Evolutionary conservation across 1,284 basidiomycete species (phyloP).

Genomic region (Agroathelia rolfsii): DNA sequence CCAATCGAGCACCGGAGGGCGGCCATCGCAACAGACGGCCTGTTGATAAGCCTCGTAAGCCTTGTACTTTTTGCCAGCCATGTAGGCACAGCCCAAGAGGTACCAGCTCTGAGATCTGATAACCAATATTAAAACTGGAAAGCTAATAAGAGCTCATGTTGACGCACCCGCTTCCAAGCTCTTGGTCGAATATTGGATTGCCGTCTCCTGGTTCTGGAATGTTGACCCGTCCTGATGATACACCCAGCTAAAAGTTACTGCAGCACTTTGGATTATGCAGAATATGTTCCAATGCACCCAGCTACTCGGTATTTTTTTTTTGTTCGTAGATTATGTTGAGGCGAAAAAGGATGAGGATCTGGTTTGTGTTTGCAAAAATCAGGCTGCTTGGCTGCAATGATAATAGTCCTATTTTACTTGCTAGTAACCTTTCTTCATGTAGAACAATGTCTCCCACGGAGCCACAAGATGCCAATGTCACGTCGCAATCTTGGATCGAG

Average conservation of each 20-base stretch:
- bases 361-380: constrained; percentile 78
- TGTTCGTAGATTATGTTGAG: constrained; percentile 79
- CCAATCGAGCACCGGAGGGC: constrained; percentile 81
- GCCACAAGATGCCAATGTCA: too few species aligned
- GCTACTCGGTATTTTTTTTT: constrained; percentile 53
- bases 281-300: constrained; percentile 70
- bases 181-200: constrained; percentile 63
- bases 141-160: constrained; percentile 1
- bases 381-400: too few species aligned
- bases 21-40: constrained; percentile 71
- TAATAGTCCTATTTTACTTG: too few species aligned
- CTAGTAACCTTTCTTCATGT: too few species aligned
- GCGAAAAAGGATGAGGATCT: constrained; percentile 73
- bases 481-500: too few species aligned
- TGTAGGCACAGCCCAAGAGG: constrained; percentile 67
- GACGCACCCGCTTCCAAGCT: constrained; percentile 52
- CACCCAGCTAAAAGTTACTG: constrained; percentile 73
- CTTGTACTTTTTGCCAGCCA: constrained; percentile 71
- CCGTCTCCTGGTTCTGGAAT: constrained; percentile 65
- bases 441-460: too few species aligned
- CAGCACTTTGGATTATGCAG: constrained; percentile 64
- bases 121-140: not conserved
- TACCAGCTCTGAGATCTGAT: constrained; percentile 68
- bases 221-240: constrained; percentile 62
- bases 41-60: constrained; percentile 80